Base-by-base conservation (phyloP, 2,329 filamentous ascomycete genomes). In the Tolypocladium album region DNA sequence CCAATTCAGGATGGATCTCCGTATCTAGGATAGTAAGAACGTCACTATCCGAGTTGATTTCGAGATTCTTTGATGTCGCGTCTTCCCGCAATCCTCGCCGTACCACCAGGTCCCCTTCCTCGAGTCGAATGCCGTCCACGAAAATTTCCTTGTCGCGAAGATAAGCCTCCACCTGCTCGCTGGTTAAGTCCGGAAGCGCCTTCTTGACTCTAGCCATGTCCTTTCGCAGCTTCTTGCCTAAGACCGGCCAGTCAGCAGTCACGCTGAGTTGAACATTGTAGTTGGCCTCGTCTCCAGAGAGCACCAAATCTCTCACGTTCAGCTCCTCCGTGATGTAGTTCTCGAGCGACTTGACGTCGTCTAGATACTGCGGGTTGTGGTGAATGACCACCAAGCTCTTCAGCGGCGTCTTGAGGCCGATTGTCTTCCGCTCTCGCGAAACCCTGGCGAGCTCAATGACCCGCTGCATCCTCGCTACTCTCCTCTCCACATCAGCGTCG, bases 151-250 rank as follows among this genome's bases (percentile, higher is more conserved):
- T 89, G 20, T 85, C 82, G 50, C 82, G 76, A 47, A 94, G 79
- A 71, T 92, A 99, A 45, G 79, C 77, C 72, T 92, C 90, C 62
- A 96, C 91, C 66, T 96, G 84, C 13, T 90, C 85, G 66, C 87
- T 92, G 24, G 83, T 89, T 56, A 99, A 79, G 45, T 77, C 80
- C 7, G 92, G 92, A 55, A 99, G 78, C 2, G 90, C 92, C 76
- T 93, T 95, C 80, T 95, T 95, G 66, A 97, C 92, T 71, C 88
- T 90, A 65, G 87, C 85, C 65, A 92, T 90, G 69, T 97, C 92
- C 76, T 96, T 97, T 82, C 96, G 96, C 67, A 97, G 82, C 78
- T 97, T 97, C 83, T 96, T 96, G 65, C 94, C 94, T 20, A 99
- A 82, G 2, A 90, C 88, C 17, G 94, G 92, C 88, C 94, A 97